Percentiles rank a stretch among this genome's conserved stretches.
Evolutionary conservation across 805 yeast genomes (phyloP).

Genomic region (Maudiozyma saulgeensis): DNA sequence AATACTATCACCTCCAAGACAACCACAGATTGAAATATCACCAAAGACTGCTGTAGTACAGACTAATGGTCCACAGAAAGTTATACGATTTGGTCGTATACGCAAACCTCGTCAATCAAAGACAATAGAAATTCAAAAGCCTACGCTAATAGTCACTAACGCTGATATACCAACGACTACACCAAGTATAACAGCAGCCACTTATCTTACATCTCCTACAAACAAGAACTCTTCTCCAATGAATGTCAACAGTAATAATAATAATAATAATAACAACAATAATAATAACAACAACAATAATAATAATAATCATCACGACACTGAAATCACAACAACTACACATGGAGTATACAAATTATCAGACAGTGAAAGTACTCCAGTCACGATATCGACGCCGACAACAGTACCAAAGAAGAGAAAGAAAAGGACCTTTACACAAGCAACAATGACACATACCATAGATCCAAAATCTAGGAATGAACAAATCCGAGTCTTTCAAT

Average conservation of each 20-base stretch:
- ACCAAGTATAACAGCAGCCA: neutral
- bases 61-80: neutral
- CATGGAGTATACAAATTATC: neutral
- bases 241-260: neutral
- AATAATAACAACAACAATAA: too few relatives aligned
- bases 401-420: neutral
- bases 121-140: neutral
- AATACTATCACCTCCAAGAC: neutral
- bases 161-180: neutral
- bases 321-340: neutral
- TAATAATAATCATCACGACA: neutral
- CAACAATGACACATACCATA: neutral
- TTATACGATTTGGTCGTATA: neutral
- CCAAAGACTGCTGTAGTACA: neutral
- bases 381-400: neutral
- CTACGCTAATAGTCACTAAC: neutral
- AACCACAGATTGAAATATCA: neutral
- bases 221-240: neutral
- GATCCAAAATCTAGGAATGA: conserved; percentile 18
- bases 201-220: neutral
- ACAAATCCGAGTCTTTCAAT: conserved; percentile 24
- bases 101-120: neutral
- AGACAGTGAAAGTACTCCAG: neutral
- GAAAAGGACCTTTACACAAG: neutral
- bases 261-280: too few relatives aligned